Percentiles rank a stretch among this genome's conserved stretches.
phyloP scores from a whole-genome alignment of 176 grass and related monocot species.

The Lolium perenne region DNA sequence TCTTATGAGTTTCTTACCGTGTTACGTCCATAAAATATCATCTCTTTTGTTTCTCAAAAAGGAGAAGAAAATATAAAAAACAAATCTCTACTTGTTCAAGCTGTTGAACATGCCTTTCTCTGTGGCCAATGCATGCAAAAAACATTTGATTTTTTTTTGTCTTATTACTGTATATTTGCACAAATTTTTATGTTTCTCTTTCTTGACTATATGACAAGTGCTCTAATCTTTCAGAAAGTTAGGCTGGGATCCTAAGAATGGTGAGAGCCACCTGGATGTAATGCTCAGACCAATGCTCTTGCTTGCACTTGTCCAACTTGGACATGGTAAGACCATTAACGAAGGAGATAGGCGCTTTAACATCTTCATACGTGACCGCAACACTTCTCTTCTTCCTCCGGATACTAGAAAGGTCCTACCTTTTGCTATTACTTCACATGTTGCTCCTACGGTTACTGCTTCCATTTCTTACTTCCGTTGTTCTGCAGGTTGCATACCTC shows the following conservation, averaged over 20 bases:
- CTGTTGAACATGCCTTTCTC: constrained; percentile 33
- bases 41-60: constrained; percentile 9
- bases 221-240: constrained; percentile 64
- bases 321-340: constrained; percentile 66
- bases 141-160: constrained; percentile 19
- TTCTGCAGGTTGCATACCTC: constrained; percentile 74
- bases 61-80: neutral
- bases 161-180: neutral
- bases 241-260: constrained; percentile 76
- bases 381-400: constrained; percentile 67
- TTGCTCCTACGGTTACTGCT: neutral
- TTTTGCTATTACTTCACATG: constrained; percentile 37
- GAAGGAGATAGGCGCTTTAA: constrained; percentile 72
- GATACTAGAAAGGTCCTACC: constrained; percentile 79
- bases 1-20: constrained; percentile 34
- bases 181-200: neutral
- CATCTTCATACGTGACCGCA: constrained; percentile 66
- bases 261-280: constrained; percentile 70
- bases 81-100: neutral
- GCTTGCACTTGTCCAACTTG: constrained; percentile 69
- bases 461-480: constrained; percentile 30
- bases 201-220: constrained; percentile 15
- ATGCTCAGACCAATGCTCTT: constrained; percentile 81
- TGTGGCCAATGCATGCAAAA: constrained; percentile 2
- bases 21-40: neutral